Conservation (phyloP, 2,329 filamentous ascomycete genomes). For the Fusarium metavorans region DNA sequence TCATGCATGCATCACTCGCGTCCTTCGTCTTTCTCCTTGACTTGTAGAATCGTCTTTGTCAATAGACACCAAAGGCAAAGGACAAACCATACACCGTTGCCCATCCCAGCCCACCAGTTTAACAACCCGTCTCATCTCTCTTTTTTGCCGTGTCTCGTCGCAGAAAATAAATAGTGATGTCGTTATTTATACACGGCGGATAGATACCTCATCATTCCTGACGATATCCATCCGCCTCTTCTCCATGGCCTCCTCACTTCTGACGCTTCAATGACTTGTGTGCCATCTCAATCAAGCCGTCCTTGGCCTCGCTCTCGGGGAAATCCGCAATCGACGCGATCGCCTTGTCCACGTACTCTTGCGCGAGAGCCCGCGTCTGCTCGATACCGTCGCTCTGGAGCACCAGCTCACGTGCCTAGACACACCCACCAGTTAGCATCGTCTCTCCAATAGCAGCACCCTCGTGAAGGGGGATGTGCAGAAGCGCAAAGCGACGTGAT, state of each 20-base stretch:
- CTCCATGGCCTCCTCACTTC: constrained; percentile 69
- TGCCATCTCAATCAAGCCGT: constrained; percentile 92
- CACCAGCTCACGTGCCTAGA: constrained; percentile 87
- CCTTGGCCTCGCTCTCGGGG: constrained; percentile 94
- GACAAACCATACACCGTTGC: constrained; percentile 33
- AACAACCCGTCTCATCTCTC: not conserved
- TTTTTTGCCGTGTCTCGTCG: constrained; percentile 6
- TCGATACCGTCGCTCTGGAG: constrained; percentile 87
- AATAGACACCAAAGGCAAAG: constrained; percentile 14
- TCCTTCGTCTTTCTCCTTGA: constrained; percentile 1
- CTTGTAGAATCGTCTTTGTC: too few species aligned
- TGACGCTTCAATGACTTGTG: constrained; percentile 89
- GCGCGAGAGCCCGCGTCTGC: constrained; percentile 89
- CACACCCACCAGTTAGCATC: constrained; percentile 36
- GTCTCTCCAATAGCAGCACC: constrained; percentile 14
- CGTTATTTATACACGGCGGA: constrained; percentile 38
- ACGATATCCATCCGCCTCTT: constrained; percentile 13
- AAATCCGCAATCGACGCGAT: constrained; percentile 86
- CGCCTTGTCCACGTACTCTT: constrained; percentile 91
- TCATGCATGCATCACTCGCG: constrained; percentile 37
- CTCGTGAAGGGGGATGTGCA: not conserved
- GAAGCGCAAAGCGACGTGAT: constrained; percentile 24
- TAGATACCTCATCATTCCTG: not conserved
- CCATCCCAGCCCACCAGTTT: constrained; percentile 6
- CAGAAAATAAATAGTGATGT: constrained; percentile 25